Evolutionary conservation across 2,329 filamentous ascomycete genomes (phyloP).

Genomic region (Leptographium radiaticola): DNA sequence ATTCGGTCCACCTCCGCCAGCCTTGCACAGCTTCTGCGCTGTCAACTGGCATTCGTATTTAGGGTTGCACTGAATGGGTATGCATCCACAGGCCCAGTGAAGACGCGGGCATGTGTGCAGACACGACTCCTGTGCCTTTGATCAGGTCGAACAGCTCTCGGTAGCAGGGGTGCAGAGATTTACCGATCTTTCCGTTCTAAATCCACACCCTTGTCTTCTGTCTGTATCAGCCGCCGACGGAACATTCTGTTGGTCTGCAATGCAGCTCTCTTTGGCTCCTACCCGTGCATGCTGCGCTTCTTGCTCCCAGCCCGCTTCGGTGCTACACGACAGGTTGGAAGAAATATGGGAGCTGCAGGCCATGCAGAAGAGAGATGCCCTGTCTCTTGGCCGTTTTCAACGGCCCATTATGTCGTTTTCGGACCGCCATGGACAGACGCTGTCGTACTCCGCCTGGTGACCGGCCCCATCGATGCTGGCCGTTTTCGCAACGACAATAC

Average conservation of each 20-base stretch:
- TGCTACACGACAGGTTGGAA: neutral
- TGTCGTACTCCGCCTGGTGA: too few relatives aligned
- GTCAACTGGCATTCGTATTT: neutral
- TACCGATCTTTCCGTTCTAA: neutral
- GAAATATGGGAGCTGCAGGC: neutral
- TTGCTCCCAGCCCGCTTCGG: neutral
- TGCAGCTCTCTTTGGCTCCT: neutral
- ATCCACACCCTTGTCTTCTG: neutral
- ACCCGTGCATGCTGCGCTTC: neutral
- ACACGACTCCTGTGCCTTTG: neutral
- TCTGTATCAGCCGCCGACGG: too few relatives aligned
- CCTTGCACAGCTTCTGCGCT: too few relatives aligned
- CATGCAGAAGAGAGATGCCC: neutral
- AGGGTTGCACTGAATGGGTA: neutral
- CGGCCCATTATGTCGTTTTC: neutral
- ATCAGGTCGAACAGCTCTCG: neutral
- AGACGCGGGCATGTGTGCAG: neutral
- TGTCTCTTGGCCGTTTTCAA: neutral
- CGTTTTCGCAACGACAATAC: too few relatives aligned
- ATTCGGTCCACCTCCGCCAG: too few relatives aligned
- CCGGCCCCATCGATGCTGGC: too few relatives aligned
- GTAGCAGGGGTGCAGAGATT: neutral
- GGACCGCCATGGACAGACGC: neutral
- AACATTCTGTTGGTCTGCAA: neutral
- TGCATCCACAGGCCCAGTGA: neutral